phyloP scores from a whole-genome alignment of 768 basidiomycete species.

The Lanmaoa pseudosensibilis region DNA sequence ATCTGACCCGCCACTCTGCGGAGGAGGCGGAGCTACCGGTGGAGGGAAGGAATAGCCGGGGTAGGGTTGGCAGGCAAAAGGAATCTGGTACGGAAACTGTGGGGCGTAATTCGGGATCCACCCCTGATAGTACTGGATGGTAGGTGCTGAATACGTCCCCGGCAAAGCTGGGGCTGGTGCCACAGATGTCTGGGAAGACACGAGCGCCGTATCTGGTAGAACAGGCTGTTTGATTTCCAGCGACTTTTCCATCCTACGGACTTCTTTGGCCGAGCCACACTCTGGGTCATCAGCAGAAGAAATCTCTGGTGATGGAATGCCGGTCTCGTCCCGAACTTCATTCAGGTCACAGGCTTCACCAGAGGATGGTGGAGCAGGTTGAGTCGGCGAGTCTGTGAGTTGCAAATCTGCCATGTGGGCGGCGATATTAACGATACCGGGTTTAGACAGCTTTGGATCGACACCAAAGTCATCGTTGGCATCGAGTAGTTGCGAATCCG shows the following conservation, averaged over 20 bases:
- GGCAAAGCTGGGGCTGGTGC: conserved; percentile 17
- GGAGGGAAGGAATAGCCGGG: conserved; percentile 43
- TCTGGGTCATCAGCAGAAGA: conserved; percentile 2
- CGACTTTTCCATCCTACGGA: background rate
- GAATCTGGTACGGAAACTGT: conserved; percentile 51
- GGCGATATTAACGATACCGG: conserved; percentile 7
- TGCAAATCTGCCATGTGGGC: conserved; percentile 13
- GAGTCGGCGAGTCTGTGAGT: conserved; percentile 5
- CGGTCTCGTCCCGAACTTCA: conserved; percentile 18
- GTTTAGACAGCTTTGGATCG: conserved; percentile 12
- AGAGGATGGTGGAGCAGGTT: background rate
- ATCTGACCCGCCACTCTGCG: conserved; percentile 39
- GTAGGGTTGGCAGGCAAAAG: conserved; percentile 47
- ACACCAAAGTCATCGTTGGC: conserved; percentile 8
- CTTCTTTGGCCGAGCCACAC: conserved; percentile 7
- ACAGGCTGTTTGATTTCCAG: conserved; percentile 33
- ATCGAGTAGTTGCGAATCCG: conserved; percentile 23
- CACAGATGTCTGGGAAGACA: conserved; percentile 31
- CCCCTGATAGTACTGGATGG: conserved; percentile 48
- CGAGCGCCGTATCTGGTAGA: conserved; percentile 3
- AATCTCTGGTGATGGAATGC: background rate
- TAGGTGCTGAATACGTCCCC: conserved; percentile 39
- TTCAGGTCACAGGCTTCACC: conserved; percentile 17
- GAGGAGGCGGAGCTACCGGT: conserved; percentile 24
- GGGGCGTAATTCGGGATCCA: conserved; percentile 58